Percentiles rank a stretch among this genome's conserved stretches.
phyloP scores from a whole-genome alignment of 2,329 filamentous ascomycete species.

The Aspergillus flavus region DNA sequence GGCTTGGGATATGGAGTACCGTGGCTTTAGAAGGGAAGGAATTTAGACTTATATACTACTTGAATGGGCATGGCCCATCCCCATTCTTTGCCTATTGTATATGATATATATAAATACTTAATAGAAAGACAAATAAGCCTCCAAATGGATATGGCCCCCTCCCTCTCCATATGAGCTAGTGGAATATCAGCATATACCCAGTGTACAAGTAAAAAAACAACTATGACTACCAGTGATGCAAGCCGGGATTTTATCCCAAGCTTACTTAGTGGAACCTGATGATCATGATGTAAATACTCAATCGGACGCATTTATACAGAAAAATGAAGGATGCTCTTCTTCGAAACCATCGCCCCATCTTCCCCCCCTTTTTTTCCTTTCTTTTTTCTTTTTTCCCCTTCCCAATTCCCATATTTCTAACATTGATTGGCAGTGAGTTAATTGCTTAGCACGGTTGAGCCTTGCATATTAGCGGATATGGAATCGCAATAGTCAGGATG shows the following conservation, averaged over 20 bases:
- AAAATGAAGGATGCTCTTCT: not conserved
- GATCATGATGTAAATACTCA: slow-evolving; percentile 18
- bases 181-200: no score
- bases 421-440: not conserved
- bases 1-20: not conserved
- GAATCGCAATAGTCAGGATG: not conserved
- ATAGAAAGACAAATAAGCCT: no score
- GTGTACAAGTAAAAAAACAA: not conserved
- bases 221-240: not conserved
- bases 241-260: not conserved
- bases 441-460: not conserved
- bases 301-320: not conserved
- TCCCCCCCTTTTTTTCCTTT: no score
- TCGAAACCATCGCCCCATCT: no score
- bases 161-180: no score
- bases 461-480: not conserved
- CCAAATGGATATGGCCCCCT: no score
- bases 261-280: slow-evolving; percentile 1
- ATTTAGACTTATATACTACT: not conserved
- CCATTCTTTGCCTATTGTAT: no score
- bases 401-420: not conserved
- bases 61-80: no score
- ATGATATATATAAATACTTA: no score
- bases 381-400: not conserved
- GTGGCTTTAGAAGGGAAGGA: not conserved